phyloP scores from a whole-genome alignment of 2,329 filamentous ascomycete species.

The Trichophyton benhamiae region DNA sequence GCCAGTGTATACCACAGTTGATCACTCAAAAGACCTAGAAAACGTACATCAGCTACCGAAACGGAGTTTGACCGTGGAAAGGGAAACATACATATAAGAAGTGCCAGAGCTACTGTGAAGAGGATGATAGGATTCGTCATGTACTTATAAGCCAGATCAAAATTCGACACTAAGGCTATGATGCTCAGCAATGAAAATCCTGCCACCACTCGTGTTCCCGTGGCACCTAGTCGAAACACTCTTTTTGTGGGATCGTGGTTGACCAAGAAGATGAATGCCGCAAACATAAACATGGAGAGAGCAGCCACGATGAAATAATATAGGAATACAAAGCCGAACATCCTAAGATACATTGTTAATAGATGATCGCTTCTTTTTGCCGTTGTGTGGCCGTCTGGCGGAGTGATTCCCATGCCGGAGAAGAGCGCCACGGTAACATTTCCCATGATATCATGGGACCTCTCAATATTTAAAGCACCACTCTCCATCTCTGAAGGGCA shows the following conservation, averaged over 20 bases:
- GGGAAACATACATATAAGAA: conserved; percentile 19
- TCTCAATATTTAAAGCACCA: conserved; percentile 18
- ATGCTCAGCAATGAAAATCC: conserved; percentile 21
- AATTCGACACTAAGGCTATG: conserved; percentile 22
- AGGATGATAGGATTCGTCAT: conserved; percentile 32
- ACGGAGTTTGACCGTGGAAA: background rate
- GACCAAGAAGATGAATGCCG: conserved; percentile 22
- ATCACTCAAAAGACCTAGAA: conserved; percentile 1
- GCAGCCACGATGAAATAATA: conserved; percentile 30
- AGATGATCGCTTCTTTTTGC: conserved; percentile 22
- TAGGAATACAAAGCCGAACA: conserved; percentile 29
- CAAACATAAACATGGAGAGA: conserved; percentile 27
- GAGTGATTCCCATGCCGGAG: conserved; percentile 29
- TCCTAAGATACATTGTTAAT: conserved; percentile 26
- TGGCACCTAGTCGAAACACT: conserved; percentile 18
- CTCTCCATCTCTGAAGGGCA: conserved; percentile 18
- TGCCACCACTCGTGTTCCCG: conserved; percentile 20
- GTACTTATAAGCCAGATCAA: conserved; percentile 26
- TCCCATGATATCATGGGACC: conserved; percentile 25
- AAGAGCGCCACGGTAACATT: conserved; percentile 32
- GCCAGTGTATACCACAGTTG: background rate
- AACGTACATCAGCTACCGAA: background rate
- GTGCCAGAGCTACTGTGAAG: conserved; percentile 23
- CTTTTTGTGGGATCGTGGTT: conserved; percentile 18
- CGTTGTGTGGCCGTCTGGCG: conserved; percentile 20